Evolutionary conservation across 306 rosid genomes (phyloP).

Genomic region (Carpinus viminea): DNA sequence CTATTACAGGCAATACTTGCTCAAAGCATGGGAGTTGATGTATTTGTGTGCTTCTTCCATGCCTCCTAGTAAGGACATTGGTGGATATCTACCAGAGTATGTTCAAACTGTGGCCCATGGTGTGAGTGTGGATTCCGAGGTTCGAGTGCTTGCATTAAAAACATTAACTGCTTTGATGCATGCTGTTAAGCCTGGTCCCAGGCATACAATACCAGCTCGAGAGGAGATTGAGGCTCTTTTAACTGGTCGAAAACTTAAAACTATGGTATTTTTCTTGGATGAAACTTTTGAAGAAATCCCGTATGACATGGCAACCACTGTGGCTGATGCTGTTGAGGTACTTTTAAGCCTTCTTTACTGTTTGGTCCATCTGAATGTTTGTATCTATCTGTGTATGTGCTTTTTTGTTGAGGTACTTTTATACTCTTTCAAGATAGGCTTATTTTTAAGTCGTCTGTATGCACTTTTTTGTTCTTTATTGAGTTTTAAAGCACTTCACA

Average conservation of each 20-base stretch:
- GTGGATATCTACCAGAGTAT: constrained; percentile 82
- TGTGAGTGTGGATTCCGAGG: constrained; percentile 62
- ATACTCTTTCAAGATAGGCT: not conserved
- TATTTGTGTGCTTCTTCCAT: constrained; percentile 84
- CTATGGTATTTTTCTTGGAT: constrained; percentile 86
- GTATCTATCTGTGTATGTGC: not conserved
- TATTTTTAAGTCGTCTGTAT: constrained; percentile 14
- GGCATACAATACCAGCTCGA: constrained; percentile 79
- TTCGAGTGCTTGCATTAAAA: constrained; percentile 69
- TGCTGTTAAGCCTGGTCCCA: constrained; percentile 91
- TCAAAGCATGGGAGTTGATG: constrained; percentile 97
- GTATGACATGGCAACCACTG: constrained; percentile 91
- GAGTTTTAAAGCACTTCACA: constrained; percentile 15
- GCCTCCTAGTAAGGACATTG: constrained; percentile 95
- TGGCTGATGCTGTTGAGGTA: constrained; percentile 95
- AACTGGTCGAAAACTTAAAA: constrained; percentile 84
- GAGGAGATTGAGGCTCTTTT: constrained; percentile 93
- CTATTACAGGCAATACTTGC: constrained; percentile 65
- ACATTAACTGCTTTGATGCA: constrained; percentile 85
- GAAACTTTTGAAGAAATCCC: constrained; percentile 97
- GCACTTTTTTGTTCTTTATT: constrained; percentile 1
- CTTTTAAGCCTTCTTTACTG: constrained; percentile 25
- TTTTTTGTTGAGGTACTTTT: not conserved
- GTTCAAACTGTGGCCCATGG: constrained; percentile 73
- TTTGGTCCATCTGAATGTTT: constrained; percentile 13